Conservation (phyloP, 805 yeast species). For the Lachancea sp. region DNA sequence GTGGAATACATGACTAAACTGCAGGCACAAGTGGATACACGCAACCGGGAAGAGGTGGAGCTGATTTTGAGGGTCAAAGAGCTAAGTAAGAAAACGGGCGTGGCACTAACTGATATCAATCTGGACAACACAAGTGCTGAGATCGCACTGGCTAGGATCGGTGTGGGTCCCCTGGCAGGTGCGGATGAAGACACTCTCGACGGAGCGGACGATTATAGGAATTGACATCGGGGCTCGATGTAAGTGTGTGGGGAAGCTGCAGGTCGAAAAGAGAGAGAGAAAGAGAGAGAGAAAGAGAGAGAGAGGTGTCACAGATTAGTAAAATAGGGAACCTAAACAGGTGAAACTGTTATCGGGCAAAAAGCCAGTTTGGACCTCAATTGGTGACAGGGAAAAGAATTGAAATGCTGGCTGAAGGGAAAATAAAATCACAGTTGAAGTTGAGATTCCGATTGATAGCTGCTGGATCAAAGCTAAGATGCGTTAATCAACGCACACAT, state of each 20-base stretch:
- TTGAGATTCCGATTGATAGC: too few relatives aligned
- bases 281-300: too few relatives aligned
- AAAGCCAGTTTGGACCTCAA: too few relatives aligned
- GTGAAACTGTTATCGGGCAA: too few relatives aligned
- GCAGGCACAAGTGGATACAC: constrained; percentile 69
- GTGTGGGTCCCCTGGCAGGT: constrained; percentile 74
- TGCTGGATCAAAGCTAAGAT: too few relatives aligned
- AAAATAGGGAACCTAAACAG: too few relatives aligned
- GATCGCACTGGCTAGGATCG: constrained; percentile 63
- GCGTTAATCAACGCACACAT: too few relatives aligned
- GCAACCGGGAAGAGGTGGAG: constrained; percentile 74
- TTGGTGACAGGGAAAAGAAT: too few relatives aligned
- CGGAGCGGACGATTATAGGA: background rate
- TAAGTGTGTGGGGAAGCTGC: background rate
- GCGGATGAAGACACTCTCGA: constrained; percentile 6
- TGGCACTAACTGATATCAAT: constrained; percentile 38
- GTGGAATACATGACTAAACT: constrained; percentile 64
- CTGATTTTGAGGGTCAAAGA: constrained; percentile 53
- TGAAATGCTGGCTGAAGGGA: too few relatives aligned
- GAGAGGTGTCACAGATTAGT: too few relatives aligned
- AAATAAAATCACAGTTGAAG: too few relatives aligned
- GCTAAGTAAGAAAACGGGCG: constrained; percentile 41
- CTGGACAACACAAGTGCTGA: constrained; percentile 73
- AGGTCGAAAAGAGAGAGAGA: background rate
- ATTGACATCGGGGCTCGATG: background rate